phyloP scores from a whole-genome alignment of 2,329 filamentous ascomycete species.

The Pestalotiopsis sp. region DNA sequence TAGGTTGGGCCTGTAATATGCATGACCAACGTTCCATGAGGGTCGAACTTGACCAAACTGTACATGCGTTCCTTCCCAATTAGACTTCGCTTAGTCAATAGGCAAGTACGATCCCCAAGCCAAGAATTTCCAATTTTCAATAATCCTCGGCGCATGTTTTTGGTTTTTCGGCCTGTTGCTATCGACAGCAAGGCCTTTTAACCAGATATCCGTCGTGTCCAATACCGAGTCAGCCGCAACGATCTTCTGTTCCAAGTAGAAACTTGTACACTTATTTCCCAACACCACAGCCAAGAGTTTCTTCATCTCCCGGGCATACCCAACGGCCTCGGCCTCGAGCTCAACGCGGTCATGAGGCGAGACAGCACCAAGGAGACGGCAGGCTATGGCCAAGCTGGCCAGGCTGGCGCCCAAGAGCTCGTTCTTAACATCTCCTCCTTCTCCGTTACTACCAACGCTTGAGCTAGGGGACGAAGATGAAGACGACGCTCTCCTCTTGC shows the following conservation, averaged over 20 bases:
- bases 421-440: not conserved
- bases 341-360: conserved; percentile 2
- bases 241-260: conserved; percentile 16
- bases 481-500: not conserved
- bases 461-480: not conserved
- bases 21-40: no score
- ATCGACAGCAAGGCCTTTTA: not conserved
- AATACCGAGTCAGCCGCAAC: conserved; percentile 10
- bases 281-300: conserved; percentile 4
- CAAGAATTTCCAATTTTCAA: conserved; percentile 2
- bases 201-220: conserved; percentile 3
- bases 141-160: not conserved
- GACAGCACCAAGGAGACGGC: conserved; percentile 10
- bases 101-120: not conserved
- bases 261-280: conserved; percentile 12
- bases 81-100: not conserved
- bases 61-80: not conserved
- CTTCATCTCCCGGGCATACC: not conserved
- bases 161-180: not conserved
- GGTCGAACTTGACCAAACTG: no score
- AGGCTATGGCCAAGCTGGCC: not conserved
- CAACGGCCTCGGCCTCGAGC: conserved; percentile 8
- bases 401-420: conserved; percentile 14
- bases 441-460: not conserved
- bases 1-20: no score